Base-by-base conservation (phyloP, 2,329 filamentous ascomycete species). In the Apiospora kogelbergensis region DNA sequence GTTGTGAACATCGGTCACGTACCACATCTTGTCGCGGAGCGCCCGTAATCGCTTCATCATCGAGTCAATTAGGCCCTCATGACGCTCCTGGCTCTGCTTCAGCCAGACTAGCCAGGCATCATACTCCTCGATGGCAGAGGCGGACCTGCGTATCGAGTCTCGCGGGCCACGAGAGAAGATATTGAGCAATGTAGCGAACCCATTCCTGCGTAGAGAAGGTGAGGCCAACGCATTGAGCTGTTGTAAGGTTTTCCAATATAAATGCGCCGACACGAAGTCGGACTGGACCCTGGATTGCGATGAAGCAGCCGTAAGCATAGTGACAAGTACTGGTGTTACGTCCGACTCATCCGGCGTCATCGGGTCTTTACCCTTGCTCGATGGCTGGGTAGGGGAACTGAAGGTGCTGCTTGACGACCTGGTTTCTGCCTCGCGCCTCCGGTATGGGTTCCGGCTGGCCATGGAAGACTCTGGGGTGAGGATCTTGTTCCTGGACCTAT, bases 1-100 rank as follows among this genome's bases (percentile, higher is more conserved):
- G 75, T 95, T 95, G 71, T 93, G 91, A 37, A 98, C 95, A 78
- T 98, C 94, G 1, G 93, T 95, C 70, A 96, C 93, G 78, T 97
- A 99, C 96, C 96, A 99, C 93, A 98, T 97, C 84, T 98, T 98
- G 78, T 97, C 93, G 53, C 96, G 89, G 46, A 98, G 85, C 26
- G 91, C 90, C 69, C 90, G 89, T 45, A 96, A 85, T 6, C 89
- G 89, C 69, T 86, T 85, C 85, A 93, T 92, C 88, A 94, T 93
- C 6, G 89, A 85, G 48, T 94, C 91, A 44, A 95, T 90, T 15
- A 89, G 86, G 2, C 86, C 87, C 74, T 95, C 93, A 64, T 94
- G 90, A 3, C 92, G 88, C 75, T 94, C 92, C 75, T 95, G 90
- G 30, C 91, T 93, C 73, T 94, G 92, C 76, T 94, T 94, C 24